Conservation (phyloP, 768 basidiomycete genomes). For the Suillus subalutaceus region DNA sequence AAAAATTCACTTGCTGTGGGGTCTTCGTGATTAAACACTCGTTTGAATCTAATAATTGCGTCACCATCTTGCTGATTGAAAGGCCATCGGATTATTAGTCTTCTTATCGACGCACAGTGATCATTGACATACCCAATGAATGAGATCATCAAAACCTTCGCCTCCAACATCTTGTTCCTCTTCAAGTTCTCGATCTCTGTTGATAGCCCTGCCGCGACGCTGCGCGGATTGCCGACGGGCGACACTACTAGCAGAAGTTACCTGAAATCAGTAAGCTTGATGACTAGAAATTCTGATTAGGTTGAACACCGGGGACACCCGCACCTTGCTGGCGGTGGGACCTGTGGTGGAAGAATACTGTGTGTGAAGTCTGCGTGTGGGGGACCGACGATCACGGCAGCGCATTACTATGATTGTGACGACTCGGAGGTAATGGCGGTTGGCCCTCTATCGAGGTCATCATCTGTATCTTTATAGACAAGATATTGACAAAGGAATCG, state of each 20-base stretch:
- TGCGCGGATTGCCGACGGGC: neutral
- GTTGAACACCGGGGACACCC: neutral
- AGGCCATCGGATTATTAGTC: neutral
- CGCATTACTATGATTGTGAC: neutral
- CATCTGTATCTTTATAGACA: neutral
- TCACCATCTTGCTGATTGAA: neutral
- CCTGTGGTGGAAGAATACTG: neutral
- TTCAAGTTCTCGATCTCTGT: neutral
- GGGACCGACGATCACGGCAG: neutral
- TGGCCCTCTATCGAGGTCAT: neutral
- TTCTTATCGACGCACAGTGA: neutral
- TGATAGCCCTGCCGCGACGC: neutral
- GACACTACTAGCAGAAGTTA: neutral
- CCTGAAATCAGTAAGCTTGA: neutral
- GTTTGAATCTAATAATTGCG: neutral
- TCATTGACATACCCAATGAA: neutral
- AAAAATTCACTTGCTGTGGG: neutral
- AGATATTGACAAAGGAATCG: neutral
- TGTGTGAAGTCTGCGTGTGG: neutral
- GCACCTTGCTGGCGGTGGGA: neutral
- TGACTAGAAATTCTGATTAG: neutral
- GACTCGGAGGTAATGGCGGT: neutral
- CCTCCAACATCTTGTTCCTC: neutral
- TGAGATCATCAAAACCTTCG: neutral
- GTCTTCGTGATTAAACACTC: neutral